Percentiles rank a stretch among this genome's conserved stretches.
These are phyloP conservation scores for Claviceps sp. DNA, from an alignment of 2,329 filamentous ascomycete genomes.

Conservation along the genomic window DNA sequence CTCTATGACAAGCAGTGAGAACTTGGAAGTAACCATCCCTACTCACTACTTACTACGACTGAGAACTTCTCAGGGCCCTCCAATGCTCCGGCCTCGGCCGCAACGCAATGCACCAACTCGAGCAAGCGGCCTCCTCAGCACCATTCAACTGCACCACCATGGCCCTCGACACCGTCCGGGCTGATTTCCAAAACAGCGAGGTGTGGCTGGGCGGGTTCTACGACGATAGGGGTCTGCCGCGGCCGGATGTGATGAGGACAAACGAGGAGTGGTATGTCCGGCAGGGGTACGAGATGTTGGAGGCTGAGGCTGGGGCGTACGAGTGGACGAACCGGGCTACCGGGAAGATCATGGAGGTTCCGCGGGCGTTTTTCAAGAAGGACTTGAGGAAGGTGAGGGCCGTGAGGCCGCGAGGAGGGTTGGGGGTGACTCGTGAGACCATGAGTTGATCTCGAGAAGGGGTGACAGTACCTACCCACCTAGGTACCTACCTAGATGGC, in stretches of 20 bases:
- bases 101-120: constrained; percentile 21
- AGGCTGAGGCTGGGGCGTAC: constrained; percentile 8
- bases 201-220: constrained; percentile 13
- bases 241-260: constrained; percentile 13
- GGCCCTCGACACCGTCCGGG: constrained; percentile 22
- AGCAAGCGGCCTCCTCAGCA: constrained; percentile 17
- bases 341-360: neutral
- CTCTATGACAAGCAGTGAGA: too few relatives aligned
- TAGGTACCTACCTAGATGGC: too few relatives aligned
- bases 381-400: neutral
- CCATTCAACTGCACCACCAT: constrained; percentile 21
- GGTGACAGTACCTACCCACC: neutral
- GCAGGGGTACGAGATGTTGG: constrained; percentile 15
- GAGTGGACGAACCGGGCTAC: neutral
- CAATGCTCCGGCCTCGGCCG: constrained; percentile 23
- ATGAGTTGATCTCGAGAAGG: neutral
- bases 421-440: neutral
- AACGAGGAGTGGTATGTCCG: constrained; percentile 19
- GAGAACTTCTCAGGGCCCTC: constrained; percentile 12
- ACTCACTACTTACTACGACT: neutral
- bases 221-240: constrained; percentile 13
- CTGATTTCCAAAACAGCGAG: constrained; percentile 16
- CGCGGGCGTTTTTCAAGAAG: neutral
- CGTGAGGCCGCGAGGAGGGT: too few relatives aligned
- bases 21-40: neutral